phyloP scores from a whole-genome alignment of 805 yeast species.

The Debaryomyces tyrocola region DNA sequence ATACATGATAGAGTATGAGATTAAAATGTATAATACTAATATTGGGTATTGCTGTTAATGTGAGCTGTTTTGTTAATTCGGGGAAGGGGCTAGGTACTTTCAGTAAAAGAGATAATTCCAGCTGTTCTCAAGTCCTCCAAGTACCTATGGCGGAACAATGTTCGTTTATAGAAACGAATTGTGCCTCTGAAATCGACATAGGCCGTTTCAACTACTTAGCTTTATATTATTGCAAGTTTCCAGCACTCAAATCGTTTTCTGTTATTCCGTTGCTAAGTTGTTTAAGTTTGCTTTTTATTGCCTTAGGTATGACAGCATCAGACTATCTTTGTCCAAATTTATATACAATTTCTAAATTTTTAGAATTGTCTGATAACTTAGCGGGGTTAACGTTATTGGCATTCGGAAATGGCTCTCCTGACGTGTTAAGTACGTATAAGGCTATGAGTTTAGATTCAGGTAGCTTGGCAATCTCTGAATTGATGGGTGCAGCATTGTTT shows the following conservation, averaged over 20 bases:
- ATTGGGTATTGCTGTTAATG: background rate
- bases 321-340: slow-evolving; percentile 81
- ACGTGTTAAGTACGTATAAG: slow-evolving; percentile 77
- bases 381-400: slow-evolving; percentile 88
- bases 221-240: slow-evolving; percentile 29
- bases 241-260: slow-evolving; percentile 8
- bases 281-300: slow-evolving; percentile 50
- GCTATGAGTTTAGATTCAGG: slow-evolving; percentile 75
- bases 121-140: slow-evolving; percentile 7
- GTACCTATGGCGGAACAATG: slow-evolving; percentile 32
- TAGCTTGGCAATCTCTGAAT: slow-evolving; percentile 82
- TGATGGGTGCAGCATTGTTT: slow-evolving; percentile 88
- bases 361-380: slow-evolving; percentile 70
- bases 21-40: background rate
- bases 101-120: slow-evolving; percentile 1
- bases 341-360: slow-evolving; percentile 57
- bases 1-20: background rate
- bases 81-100: background rate
- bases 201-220: slow-evolving; percentile 40
- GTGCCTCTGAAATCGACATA: slow-evolving; percentile 26
- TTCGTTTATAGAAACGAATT: slow-evolving; percentile 30
- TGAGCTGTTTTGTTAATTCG: background rate
- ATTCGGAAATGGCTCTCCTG: slow-evolving; percentile 91
- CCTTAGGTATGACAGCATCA: slow-evolving; percentile 78
- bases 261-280: slow-evolving; percentile 16